Evolutionary conservation across 495 filamentous ascomycete genomes (phyloP).

Genomic region (Melanomma pulvis-pyrius): DNA sequence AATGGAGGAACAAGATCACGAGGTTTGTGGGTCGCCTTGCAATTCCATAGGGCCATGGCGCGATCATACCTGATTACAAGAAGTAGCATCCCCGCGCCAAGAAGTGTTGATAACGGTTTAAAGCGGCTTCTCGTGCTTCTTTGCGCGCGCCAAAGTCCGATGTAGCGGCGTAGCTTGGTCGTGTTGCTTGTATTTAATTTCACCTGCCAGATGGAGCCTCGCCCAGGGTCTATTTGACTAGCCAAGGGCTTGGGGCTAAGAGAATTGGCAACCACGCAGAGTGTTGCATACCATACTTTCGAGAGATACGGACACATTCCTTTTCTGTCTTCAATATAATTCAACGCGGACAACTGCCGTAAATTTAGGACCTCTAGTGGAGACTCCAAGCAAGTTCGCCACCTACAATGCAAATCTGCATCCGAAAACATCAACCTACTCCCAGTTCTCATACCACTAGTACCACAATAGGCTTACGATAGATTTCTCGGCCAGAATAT

Average conservation of each 20-base stretch:
- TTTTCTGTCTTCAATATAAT: background rate
- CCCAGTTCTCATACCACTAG: too few relatives aligned
- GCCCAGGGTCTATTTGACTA: background rate
- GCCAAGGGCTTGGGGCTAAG: conserved; percentile 10
- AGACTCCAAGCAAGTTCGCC: too few relatives aligned
- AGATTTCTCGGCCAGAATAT: too few relatives aligned
- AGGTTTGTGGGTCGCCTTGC: background rate
- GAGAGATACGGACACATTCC: background rate
- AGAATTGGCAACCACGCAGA: background rate
- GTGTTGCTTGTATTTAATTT: background rate
- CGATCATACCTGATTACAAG: background rate
- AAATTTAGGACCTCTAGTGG: too few relatives aligned
- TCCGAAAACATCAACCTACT: too few relatives aligned
- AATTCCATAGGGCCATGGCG: background rate
- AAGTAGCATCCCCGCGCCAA: conserved; percentile 1
- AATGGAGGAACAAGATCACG: background rate
- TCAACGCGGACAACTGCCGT: too few relatives aligned
- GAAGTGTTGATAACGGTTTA: background rate
- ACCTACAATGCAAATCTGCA: too few relatives aligned
- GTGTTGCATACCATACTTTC: background rate
- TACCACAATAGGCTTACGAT: too few relatives aligned
- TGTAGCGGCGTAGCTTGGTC: background rate
- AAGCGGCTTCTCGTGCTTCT: background rate
- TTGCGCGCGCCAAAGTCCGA: background rate
- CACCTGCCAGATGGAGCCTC: background rate